These are phyloP conservation scores for Echria macrotheca DNA, from an alignment of 495 filamentous ascomycete genomes.

Conservation along the genomic window DNA sequence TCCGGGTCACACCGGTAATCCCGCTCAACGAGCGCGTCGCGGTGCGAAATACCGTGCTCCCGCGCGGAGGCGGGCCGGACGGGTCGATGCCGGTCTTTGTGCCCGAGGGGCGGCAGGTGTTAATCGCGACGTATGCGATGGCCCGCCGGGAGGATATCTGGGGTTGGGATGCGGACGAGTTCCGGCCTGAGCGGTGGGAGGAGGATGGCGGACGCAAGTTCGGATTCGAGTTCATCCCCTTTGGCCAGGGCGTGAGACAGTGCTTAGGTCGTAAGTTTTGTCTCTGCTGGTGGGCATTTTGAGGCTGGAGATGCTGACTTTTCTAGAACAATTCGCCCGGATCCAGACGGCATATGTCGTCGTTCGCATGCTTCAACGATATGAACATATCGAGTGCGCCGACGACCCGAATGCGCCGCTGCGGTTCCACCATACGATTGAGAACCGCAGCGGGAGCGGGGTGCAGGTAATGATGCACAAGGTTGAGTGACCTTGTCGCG, in stretches of 20 bases:
- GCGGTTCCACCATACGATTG: constrained; percentile 40
- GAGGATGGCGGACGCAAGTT: constrained; percentile 22
- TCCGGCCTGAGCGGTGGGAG: constrained; percentile 29
- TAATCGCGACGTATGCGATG: constrained; percentile 33
- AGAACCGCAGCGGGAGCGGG: constrained; percentile 43
- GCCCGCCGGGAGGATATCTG: constrained; percentile 35
- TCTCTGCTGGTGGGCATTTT: not conserved
- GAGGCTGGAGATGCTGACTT: constrained; percentile 1
- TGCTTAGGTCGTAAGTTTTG: constrained; percentile 25
- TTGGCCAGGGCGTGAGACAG: constrained; percentile 20
- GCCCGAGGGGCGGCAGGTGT: constrained; percentile 30
- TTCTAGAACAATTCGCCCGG: constrained; percentile 39
- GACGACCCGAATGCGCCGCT: constrained; percentile 29
- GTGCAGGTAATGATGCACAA: constrained; percentile 36
- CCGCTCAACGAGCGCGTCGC: constrained; percentile 40
- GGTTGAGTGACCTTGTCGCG: constrained; percentile 1
- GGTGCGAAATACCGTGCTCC: constrained; percentile 42
- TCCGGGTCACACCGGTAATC: constrained; percentile 34
- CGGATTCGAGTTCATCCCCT: constrained; percentile 36
- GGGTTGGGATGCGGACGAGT: constrained; percentile 26
- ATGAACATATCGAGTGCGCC: constrained; percentile 35
- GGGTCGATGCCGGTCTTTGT: constrained; percentile 18
- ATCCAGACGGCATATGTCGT: constrained; percentile 39
- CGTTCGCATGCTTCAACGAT: constrained; percentile 40
- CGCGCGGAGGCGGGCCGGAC: constrained; percentile 36